Base-by-base conservation (phyloP, 768 basidiomycete species). In the Phlegmacium glaucopus region DNA sequence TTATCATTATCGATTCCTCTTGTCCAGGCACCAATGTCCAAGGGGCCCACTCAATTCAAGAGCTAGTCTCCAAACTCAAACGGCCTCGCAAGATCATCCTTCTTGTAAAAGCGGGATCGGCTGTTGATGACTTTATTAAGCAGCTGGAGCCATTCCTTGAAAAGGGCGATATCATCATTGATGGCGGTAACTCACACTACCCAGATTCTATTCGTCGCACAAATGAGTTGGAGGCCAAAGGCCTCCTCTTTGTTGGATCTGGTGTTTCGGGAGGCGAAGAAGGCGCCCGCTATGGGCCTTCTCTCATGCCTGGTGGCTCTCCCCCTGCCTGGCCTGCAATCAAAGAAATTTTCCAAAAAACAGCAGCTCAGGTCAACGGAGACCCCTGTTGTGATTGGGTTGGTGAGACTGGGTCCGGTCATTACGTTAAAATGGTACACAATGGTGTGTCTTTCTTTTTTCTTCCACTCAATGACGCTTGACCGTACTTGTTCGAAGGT, bases 371-470 rank as follows among this genome's bases (percentile, higher is more conserved):
- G 66, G 90, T 87, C 52, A 77, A 91, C 45, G 93, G 93, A 53
- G 90, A 91, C 58, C 96, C 96, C 27, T 99, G 96, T 78, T 97
- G 95, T 67, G 96, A 99, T 74, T 99, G 96, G 96, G 95, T 99
- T 59, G 96, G 96, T 39, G 90, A 94, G 71, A 87, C 85, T 52
- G 96, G 94, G 50, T 77, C 90, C 40, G 94, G 93, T 26, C 95
- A 98, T 77, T 99, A 98, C 70, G 95, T 99, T 71, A 99, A 99
- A 79, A 98, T 99, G 95, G 95, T 99, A 52, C 95, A 99, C 76
- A 92, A 93, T 49, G 91, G 91, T 86, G 67, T 61, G 64, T 65
- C 45, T 42, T n/a, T 50, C 55, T 45, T 49, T 32, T 42, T 6
- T 27, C 18, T 32, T 49, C 39, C 37, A 18, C 39, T 16, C 44